phyloP scores from a whole-genome alignment of 2,329 filamentous ascomycete species.

The Beauveria australis region DNA sequence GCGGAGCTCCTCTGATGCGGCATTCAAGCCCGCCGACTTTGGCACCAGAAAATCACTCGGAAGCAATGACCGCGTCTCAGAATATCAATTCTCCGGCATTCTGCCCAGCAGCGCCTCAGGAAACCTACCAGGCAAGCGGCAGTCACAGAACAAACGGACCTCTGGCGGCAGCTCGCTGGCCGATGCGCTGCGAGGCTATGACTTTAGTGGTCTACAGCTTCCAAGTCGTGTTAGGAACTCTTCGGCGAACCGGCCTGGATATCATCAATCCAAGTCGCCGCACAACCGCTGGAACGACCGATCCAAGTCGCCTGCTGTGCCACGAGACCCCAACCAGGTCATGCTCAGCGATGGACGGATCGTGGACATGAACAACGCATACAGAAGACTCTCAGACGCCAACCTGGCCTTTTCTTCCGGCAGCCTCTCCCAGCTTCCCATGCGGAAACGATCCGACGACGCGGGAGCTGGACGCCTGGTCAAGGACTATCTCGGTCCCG shows the following conservation, averaged over 20 bases:
- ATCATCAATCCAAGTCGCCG: conserved; percentile 46
- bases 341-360: conserved; percentile 53
- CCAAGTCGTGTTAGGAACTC: conserved; percentile 36
- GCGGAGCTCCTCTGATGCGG: conserved; percentile 50
- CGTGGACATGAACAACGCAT: conserved; percentile 61
- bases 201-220: conserved; percentile 41
- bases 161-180: conserved; percentile 33
- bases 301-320: conserved; percentile 30
- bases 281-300: conserved; percentile 35
- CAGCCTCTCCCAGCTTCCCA: conserved; percentile 51
- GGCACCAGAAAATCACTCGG: conserved; percentile 23
- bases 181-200: conserved; percentile 45
- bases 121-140: conserved; percentile 41
- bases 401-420: conserved; percentile 57
- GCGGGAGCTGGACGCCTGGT: conserved; percentile 48
- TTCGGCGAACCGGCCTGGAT: conserved; percentile 28
- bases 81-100: conserved; percentile 56
- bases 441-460: conserved; percentile 42
- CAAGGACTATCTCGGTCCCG: conserved; percentile 59
- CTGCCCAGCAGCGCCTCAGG: conserved; percentile 40
- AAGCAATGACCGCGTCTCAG: conserved; percentile 36
- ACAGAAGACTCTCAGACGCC: conserved; percentile 64
- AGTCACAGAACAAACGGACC: conserved; percentile 34
- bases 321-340: conserved; percentile 27
- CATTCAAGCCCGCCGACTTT: conserved; percentile 38